Percentiles rank a stretch among this genome's conserved stretches.
phyloP scores from a whole-genome alignment of 805 yeast species.

The Schwanniomyces polymorphus region DNA sequence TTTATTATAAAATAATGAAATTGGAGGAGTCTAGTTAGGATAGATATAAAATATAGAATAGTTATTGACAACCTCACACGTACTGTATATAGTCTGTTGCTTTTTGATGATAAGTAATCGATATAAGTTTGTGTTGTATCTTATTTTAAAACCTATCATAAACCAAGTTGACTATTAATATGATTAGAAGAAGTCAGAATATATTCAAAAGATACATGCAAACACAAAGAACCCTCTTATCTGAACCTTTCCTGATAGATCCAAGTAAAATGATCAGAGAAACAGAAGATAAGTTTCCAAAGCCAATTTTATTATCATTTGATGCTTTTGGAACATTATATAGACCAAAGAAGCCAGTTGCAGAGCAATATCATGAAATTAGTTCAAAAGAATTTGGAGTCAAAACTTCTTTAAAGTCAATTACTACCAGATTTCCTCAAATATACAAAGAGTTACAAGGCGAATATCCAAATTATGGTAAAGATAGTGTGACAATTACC shows the following conservation, averaged over 20 bases:
- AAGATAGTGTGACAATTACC: constrained; percentile 20
- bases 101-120: background rate
- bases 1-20: too few species aligned
- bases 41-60: too few species aligned
- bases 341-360: constrained; percentile 53
- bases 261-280: constrained; percentile 25
- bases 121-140: background rate
- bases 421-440: constrained; percentile 22
- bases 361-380: constrained; percentile 52
- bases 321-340: constrained; percentile 72
- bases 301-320: constrained; percentile 55
- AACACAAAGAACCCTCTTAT: constrained; percentile 7
- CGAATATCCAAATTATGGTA: constrained; percentile 66
- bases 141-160: too few species aligned
- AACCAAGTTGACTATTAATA: background rate
- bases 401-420: constrained; percentile 21
- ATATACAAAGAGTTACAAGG: constrained; percentile 35
- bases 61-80: background rate
- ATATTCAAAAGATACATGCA: background rate
- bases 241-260: constrained; percentile 24
- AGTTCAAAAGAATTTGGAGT: constrained; percentile 46
- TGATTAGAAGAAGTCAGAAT: background rate
- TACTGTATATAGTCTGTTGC: background rate
- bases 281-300: constrained; percentile 23
- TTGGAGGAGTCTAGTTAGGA: too few species aligned